Evolutionary conservation across 2,329 filamentous ascomycete genomes (phyloP).

Genomic region (Capronia americana): DNA sequence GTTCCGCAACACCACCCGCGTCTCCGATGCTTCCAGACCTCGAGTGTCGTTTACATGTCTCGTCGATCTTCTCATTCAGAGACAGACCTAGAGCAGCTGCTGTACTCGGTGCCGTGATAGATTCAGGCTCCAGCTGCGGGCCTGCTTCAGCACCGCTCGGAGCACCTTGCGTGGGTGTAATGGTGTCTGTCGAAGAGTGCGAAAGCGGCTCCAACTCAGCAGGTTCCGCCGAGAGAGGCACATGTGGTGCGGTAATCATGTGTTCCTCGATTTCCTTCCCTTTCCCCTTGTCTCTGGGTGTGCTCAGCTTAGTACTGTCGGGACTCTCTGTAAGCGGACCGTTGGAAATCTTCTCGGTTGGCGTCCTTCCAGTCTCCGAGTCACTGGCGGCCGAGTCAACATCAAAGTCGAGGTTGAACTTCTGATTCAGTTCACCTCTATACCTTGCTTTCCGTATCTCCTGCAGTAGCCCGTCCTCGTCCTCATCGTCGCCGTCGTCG

Average conservation of each 20-base stretch:
- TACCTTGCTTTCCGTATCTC: slow-evolving; percentile 34
- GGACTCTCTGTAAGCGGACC: slow-evolving; percentile 30
- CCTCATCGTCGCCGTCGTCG: slow-evolving; percentile 54
- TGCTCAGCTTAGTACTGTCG: slow-evolving; percentile 17
- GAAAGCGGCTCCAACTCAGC: slow-evolving; percentile 32
- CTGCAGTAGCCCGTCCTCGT: slow-evolving; percentile 34
- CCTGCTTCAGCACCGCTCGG: not conserved
- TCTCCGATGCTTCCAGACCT: not conserved
- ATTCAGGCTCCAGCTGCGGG: slow-evolving; percentile 16
- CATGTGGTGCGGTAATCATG: slow-evolving; percentile 10
- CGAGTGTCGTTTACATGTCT: slow-evolving; percentile 11
- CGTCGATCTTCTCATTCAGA: slow-evolving; percentile 19
- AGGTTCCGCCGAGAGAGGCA: slow-evolving; percentile 29
- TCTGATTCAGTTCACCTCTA: slow-evolving; percentile 24
- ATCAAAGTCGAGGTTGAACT: slow-evolving; percentile 19
- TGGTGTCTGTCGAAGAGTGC: slow-evolving; percentile 16
- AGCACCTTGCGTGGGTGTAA: slow-evolving; percentile 4
- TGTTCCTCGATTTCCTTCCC: slow-evolving; percentile 11
- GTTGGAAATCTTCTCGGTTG: slow-evolving; percentile 24
- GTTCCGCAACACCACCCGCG: slow-evolving; percentile 20
- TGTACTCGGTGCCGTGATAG: slow-evolving; percentile 19
- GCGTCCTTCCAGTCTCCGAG: not conserved
- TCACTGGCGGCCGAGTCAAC: slow-evolving; percentile 12
- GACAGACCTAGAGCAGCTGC: slow-evolving; percentile 18
- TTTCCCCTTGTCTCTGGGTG: slow-evolving; percentile 17